Evolutionary conservation across 441 rosid species (phyloP).

Genomic region (Theobroma grandiflorum): DNA sequence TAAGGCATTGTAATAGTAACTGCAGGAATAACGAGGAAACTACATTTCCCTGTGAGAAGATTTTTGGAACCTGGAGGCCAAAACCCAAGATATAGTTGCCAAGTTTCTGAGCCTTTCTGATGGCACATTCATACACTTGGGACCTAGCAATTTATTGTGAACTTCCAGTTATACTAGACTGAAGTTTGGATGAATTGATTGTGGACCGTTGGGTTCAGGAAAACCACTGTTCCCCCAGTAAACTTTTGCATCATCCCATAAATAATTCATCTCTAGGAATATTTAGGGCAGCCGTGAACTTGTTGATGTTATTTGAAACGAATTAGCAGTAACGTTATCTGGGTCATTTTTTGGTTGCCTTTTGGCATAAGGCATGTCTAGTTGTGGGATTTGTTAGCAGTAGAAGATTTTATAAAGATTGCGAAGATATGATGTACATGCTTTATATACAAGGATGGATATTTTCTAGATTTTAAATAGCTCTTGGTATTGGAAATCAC

Average conservation of each 20-base stretch:
- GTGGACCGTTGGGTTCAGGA: constrained; percentile 17
- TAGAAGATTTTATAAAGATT: background rate
- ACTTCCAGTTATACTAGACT: background rate
- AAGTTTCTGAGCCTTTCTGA: background rate
- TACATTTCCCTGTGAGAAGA: background rate
- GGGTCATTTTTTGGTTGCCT: background rate
- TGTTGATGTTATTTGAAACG: background rate
- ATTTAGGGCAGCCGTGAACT: background rate
- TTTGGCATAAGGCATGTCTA: background rate
- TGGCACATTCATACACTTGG: constrained; percentile 21
- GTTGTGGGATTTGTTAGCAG: background rate
- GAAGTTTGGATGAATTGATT: background rate
- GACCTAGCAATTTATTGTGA: constrained; percentile 27
- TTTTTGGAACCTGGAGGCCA: constrained; percentile 3
- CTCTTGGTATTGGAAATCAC: background rate
- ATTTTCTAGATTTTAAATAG: background rate
- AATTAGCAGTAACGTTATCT: background rate
- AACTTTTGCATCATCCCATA: constrained; percentile 18
- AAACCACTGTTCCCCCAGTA: background rate
- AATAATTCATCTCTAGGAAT: background rate
- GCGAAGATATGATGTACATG: background rate
- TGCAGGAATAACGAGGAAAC: background rate
- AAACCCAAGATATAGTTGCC: background rate
- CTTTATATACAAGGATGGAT: background rate
- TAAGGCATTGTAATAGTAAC: background rate